A percentile compares a stretch with the other conserved stretches of the same genome.
Evolutionary conservation across 305 asterid genomes (phyloP).

Genomic region (Fraxinus velutina): DNA sequence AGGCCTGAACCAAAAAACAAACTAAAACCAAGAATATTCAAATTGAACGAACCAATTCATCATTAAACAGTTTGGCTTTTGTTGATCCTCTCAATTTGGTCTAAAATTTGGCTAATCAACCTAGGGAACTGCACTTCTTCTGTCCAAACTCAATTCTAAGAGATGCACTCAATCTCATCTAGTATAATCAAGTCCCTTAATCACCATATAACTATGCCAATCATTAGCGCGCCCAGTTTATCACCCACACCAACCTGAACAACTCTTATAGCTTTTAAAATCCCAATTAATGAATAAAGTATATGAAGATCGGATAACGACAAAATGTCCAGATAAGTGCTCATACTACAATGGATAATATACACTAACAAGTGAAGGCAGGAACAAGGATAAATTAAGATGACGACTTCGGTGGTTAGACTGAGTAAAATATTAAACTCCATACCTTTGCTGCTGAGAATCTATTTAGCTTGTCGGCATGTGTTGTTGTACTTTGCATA

Average conservation of each 20-base stretch:
- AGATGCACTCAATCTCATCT: background rate
- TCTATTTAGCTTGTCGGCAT: slow-evolving; percentile 74
- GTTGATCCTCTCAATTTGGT: background rate
- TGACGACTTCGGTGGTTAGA: background rate
- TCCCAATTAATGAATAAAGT: background rate
- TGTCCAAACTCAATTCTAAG: background rate
- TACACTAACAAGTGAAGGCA: background rate
- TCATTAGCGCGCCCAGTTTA: background rate
- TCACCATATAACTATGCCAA: background rate
- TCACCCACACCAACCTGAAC: background rate
- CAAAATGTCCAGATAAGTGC: background rate
- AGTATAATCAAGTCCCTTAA: background rate
- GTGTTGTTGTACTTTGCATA: slow-evolving; percentile 76
- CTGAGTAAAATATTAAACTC: background rate
- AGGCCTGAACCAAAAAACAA: background rate
- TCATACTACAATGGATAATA: background rate
- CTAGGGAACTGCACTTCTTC: background rate
- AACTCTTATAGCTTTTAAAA: background rate
- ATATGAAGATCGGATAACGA: background rate
- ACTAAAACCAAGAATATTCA: background rate
- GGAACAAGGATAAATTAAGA: background rate
- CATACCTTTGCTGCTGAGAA: slow-evolving; percentile 73
- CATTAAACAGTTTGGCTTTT: background rate
- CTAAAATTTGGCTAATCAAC: background rate
- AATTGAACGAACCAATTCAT: no score